Evolutionary conservation across 495 filamentous ascomycete genomes (phyloP), one percentile per base, ranked within the genome.

Genomic region (Cetradonia linearis): DNA sequence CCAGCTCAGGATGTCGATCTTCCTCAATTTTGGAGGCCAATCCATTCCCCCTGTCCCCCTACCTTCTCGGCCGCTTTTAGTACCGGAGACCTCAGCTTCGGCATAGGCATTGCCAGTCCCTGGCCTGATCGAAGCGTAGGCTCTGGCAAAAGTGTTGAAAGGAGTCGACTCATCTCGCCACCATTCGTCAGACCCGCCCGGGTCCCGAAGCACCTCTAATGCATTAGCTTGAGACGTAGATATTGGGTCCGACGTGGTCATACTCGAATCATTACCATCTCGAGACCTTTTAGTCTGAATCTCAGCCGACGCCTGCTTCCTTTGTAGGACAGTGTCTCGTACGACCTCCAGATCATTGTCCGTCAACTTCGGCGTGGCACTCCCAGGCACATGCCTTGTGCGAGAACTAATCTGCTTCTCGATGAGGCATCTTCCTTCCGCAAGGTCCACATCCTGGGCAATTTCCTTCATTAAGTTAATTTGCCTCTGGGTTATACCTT

Each of bases 51-150:
- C 47, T 40, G 9, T 16, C 34, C 27, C 3, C 9, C 8, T 11
- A n/a, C 34, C n/a, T 48, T 46, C 38, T n/a, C 20, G 14, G 23
- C 33, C 34, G 44, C 53, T 25, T 27, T 30, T 37, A 36, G 23
- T 18, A 38, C 20, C 31, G 37, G 20, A 3, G 14, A 1, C 9
- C 20, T 53, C 54, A 18, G 46, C 20, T 56, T 52, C 13, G 28
- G 66, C 64, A 47, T 44, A 68, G 42, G 62, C 62, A 37, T 68
- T 68, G 34, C 66, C 66, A n/a, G 59, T 59, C 18, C 62, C 66
- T 7, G 46, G 56, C 33, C 47, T 60, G 48, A 66, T 66, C 37
- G 62, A 37, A 23, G 44, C 13, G 37, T 64, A 63, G 16, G 56
- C 48, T 42, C 59, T 58, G 9, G 42, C 56, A 28, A 66, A 68